phyloP scores from a whole-genome alignment of 768 basidiomycete genomes.

The Russula earlei region DNA sequence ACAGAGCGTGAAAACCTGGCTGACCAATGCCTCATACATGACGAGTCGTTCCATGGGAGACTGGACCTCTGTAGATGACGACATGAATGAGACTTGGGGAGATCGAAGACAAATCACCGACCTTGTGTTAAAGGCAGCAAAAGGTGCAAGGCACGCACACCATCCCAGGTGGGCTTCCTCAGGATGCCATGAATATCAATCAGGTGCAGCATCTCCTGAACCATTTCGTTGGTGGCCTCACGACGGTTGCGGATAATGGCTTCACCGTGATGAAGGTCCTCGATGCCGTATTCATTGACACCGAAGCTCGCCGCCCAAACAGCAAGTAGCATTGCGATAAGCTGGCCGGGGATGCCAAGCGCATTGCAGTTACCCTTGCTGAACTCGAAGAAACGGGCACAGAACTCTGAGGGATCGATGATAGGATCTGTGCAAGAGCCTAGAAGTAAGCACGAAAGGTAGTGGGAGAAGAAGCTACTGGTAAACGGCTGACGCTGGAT shows the following conservation, averaged over 20 bases:
- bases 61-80: constrained; percentile 30
- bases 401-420: constrained; percentile 73
- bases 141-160: constrained; percentile 69
- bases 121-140: constrained; percentile 80
- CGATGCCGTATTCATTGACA: constrained; percentile 65
- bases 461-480: neutral
- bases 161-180: constrained; percentile 79
- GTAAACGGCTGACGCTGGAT: constrained; percentile 57
- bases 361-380: constrained; percentile 44
- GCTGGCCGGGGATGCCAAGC: constrained; percentile 62
- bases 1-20: constrained; percentile 74
- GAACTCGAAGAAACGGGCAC: constrained; percentile 60
- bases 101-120: constrained; percentile 28
- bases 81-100: constrained; percentile 7
- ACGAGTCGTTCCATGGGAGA: constrained; percentile 39
- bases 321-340: constrained; percentile 72
- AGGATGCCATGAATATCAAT: constrained; percentile 74
- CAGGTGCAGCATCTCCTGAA: constrained; percentile 66
- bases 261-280: constrained; percentile 31
- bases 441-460: neutral
- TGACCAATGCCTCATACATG: constrained; percentile 74
- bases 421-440: constrained; percentile 55
- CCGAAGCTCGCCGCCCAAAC: constrained; percentile 90
- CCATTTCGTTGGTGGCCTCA: constrained; percentile 55
- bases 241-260: constrained; percentile 36